Conservation (phyloP, 352 stramenopile species). For the Blastocystis sp. region DNA sequence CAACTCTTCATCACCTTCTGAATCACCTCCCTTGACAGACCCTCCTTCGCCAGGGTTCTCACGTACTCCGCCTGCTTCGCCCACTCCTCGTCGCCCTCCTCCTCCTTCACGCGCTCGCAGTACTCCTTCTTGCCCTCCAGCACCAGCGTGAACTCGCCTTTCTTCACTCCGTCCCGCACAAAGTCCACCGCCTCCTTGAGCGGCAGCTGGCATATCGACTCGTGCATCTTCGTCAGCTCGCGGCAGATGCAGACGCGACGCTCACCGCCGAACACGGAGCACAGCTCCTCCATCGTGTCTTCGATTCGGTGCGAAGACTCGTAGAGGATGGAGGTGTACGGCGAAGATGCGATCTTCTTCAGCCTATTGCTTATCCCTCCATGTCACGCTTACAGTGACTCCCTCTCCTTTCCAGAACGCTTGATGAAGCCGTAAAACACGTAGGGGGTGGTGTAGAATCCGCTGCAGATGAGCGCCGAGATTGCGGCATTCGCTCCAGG, state of each 20-base stretch:
- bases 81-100: background rate
- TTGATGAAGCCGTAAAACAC: conserved; percentile 38
- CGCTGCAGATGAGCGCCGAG: conserved; percentile 36
- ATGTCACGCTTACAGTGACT: background rate
- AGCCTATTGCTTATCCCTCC: background rate
- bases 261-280: background rate
- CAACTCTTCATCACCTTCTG: background rate
- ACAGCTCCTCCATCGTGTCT: conserved; percentile 6
- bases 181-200: background rate
- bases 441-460: conserved; percentile 46
- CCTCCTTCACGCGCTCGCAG: background rate
- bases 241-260: conserved; percentile 44
- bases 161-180: background rate
- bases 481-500: conserved; percentile 19
- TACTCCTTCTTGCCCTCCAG: conserved; percentile 23
- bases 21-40: conserved; percentile 3
- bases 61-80: background rate
- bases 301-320: conserved; percentile 31
- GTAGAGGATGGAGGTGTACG: conserved; percentile 4
- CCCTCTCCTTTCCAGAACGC: conserved; percentile 8
- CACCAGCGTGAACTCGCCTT: conserved; percentile 45
- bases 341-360: background rate
- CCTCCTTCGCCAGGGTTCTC: background rate
- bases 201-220: background rate
- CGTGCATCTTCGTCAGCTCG: conserved; percentile 44